These are phyloP conservation scores for Auriscalpium orientale DNA, from an alignment of 768 basidiomycete genomes.

Conservation along the genomic window DNA sequence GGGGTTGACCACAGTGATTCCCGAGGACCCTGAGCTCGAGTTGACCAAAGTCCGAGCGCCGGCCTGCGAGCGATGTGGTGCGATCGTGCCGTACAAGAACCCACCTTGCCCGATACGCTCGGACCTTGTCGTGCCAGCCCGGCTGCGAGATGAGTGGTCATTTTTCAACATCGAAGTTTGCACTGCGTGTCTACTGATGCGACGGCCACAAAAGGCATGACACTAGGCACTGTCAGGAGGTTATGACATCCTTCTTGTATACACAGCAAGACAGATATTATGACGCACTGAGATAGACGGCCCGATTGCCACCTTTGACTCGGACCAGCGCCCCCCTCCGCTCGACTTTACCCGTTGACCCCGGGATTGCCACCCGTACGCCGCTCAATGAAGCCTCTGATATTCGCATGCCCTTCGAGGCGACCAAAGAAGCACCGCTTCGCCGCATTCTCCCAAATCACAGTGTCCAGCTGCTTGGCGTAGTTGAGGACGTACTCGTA, in stretches of 20 bases:
- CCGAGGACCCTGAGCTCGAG: too few relatives aligned
- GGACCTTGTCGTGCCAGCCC: too few relatives aligned
- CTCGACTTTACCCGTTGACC: neutral
- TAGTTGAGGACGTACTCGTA: slow-evolving; percentile 84
- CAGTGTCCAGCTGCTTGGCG: slow-evolving; percentile 72
- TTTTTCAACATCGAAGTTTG: too few relatives aligned
- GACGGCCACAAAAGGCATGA: neutral
- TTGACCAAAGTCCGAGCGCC: too few relatives aligned
- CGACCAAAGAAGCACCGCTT: slow-evolving; percentile 81
- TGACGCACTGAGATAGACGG: neutral
- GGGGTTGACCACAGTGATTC: too few relatives aligned
- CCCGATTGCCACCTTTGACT: neutral
- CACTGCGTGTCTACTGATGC: neutral
- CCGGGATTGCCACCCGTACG: slow-evolving; percentile 33
- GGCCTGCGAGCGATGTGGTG: too few relatives aligned
- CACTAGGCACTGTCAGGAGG: neutral
- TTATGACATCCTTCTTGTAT: neutral
- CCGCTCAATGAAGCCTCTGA: slow-evolving; percentile 74
- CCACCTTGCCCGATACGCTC: too few relatives aligned
- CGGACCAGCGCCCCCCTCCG: neutral
- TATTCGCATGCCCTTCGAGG: slow-evolving; percentile 68
- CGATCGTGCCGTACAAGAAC: too few relatives aligned
- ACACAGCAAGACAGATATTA: neutral
- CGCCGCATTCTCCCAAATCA: slow-evolving; percentile 72
- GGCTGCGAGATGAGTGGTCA: too few relatives aligned